phyloP scores from a whole-genome alignment of 345 rosid species.

The Gossypium sturtianum region DNA sequence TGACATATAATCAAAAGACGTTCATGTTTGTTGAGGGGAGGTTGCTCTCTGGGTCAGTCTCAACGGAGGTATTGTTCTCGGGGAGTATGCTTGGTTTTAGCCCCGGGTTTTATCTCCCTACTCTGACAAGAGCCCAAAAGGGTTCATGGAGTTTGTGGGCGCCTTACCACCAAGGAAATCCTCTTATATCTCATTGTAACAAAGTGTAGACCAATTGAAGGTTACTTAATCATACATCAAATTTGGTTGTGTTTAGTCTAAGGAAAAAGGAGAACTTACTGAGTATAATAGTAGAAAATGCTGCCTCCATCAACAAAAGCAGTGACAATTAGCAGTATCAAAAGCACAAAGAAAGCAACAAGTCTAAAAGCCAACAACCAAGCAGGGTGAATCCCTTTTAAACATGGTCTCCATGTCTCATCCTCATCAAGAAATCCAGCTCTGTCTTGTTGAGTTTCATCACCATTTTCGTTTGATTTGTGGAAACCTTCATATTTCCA shows the following conservation, averaged over 20 bases:
- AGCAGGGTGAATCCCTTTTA: conserved; percentile 78
- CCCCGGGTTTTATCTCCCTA: too few relatives aligned
- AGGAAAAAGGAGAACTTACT: conserved; percentile 45
- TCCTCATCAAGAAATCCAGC: conserved; percentile 56
- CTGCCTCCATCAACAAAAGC: conserved; percentile 56
- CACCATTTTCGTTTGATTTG: not conserved
- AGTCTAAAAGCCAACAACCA: conserved; percentile 84
- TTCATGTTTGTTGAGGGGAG: too few relatives aligned
- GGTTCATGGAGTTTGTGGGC: too few relatives aligned
- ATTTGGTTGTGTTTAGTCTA: not conserved
- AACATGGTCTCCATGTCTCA: conserved; percentile 83
- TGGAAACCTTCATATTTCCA: conserved; percentile 54
- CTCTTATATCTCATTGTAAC: not conserved
- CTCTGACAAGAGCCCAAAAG: too few relatives aligned
- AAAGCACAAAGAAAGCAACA: conserved; percentile 58
- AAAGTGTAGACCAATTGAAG: not conserved
- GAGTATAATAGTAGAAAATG: conserved; percentile 90
- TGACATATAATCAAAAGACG: too few relatives aligned
- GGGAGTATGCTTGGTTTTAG: too few relatives aligned
- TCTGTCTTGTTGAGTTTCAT: conserved; percentile 36
- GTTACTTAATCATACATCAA: not conserved
- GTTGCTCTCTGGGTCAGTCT: too few relatives aligned
- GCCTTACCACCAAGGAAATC: not conserved
- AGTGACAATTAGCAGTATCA: conserved; percentile 40
- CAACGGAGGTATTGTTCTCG: too few relatives aligned